A percentile compares a stretch with the other conserved stretches of the same genome.
Evolutionary conservation across 140 eudicot species (phyloP).

Genomic region (Oenanthe javanica): DNA sequence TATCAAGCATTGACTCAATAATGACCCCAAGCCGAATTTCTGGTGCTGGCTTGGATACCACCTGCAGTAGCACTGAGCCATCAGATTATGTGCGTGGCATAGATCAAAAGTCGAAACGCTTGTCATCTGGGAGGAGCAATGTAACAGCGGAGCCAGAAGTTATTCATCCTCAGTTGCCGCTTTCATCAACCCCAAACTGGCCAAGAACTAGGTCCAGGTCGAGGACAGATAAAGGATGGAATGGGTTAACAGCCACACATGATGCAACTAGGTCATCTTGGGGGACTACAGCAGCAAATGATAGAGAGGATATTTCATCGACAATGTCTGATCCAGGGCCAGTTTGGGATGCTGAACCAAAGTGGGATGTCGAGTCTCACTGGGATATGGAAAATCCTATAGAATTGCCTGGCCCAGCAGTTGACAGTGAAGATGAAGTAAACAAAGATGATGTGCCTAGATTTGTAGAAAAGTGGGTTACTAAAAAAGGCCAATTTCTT

Average conservation of each 20-base stretch:
- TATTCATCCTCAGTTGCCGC: constrained; percentile 64
- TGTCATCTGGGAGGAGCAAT: constrained; percentile 74
- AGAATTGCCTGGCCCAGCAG: constrained; percentile 64
- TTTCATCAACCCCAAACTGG: constrained; percentile 63
- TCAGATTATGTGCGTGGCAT: constrained; percentile 97
- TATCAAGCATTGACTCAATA: constrained; percentile 93
- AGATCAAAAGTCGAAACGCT: constrained; percentile 73
- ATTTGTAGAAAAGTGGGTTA: constrained; percentile 73
- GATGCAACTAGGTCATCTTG: constrained; percentile 70
- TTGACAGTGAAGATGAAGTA: constrained; percentile 36
- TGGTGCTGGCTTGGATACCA: constrained; percentile 64
- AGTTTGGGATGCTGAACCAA: constrained; percentile 96
- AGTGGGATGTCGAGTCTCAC: constrained; percentile 82
- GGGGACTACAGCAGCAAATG: constrained; percentile 63
- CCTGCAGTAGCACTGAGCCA: constrained; percentile 91
- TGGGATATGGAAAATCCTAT: constrained; percentile 80
- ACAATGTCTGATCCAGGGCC: constrained; percentile 99
- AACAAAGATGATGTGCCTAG: constrained; percentile 29
- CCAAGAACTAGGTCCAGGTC: constrained; percentile 98
- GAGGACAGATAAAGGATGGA: constrained; percentile 65
- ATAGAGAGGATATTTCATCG: constrained; percentile 89
- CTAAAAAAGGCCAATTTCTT: constrained; percentile 73
- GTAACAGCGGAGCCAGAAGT: constrained; percentile 82
- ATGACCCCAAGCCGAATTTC: constrained; percentile 84
- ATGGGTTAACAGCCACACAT: constrained; percentile 57